phyloP scores from a whole-genome alignment of 2,329 filamentous ascomycete species.

The Cladosporium sp. region DNA sequence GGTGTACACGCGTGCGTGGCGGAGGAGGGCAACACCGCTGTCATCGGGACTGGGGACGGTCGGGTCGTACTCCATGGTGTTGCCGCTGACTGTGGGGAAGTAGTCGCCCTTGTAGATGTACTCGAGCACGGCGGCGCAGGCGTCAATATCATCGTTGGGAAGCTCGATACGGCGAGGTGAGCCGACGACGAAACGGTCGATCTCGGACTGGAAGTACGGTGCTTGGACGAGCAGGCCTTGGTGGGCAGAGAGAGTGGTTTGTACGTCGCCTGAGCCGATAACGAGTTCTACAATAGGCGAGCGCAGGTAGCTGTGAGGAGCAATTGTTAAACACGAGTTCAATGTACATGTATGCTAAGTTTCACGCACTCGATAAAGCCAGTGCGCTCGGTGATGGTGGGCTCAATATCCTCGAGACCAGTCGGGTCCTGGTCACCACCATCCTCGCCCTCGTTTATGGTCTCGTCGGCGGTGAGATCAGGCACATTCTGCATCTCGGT shows the following conservation, averaged over 20 bases:
- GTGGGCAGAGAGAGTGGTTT: conserved; percentile 73
- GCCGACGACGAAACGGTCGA: conserved; percentile 61
- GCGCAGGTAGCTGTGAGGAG: conserved; percentile 47
- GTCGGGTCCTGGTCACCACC: conserved; percentile 38
- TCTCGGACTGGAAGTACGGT: conserved; percentile 70
- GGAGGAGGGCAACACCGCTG: conserved; percentile 79
- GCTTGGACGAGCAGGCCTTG: conserved; percentile 74
- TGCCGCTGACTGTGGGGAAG: conserved; percentile 67
- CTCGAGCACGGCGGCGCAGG: conserved; percentile 77
- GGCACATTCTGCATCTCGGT: conserved; percentile 50
- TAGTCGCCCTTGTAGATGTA: conserved; percentile 86
- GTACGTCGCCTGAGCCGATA: conserved; percentile 55
- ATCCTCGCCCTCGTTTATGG: conserved; percentile 24
- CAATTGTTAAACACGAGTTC: background rate
- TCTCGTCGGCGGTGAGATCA: conserved; percentile 28
- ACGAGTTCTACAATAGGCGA: conserved; percentile 52
- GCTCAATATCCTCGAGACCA: conserved; percentile 48
- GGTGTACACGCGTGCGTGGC: conserved; percentile 87
- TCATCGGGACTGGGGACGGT: conserved; percentile 68
- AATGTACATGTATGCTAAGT: background rate
- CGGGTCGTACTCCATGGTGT: conserved; percentile 70
- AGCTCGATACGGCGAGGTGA: conserved; percentile 68
- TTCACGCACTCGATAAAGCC: conserved; percentile 50
- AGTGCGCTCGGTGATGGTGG: conserved; percentile 42
- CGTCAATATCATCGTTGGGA: conserved; percentile 66